Conservation (phyloP, 176 grass and related monocot genomes). For the Phoenix roebelenii region DNA sequence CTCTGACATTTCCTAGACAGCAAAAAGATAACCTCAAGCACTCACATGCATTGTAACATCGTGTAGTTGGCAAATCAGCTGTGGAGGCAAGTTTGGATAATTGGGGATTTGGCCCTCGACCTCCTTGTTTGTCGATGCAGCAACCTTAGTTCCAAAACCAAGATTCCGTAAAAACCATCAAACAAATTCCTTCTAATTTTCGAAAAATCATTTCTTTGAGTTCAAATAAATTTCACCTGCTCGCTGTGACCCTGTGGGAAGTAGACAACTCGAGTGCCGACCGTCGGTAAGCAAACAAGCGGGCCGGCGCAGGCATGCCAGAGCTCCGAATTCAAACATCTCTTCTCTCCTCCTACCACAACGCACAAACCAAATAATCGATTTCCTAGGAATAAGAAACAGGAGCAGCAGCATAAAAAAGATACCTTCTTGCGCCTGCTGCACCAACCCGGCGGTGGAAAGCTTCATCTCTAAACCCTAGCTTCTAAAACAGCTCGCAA, state of each 20-base stretch:
- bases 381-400: slow-evolving; percentile 3
- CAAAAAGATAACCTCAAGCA: slow-evolving; percentile 1
- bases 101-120: slow-evolving; percentile 95
- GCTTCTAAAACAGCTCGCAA: slow-evolving; percentile 9
- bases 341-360: slow-evolving; percentile 58
- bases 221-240: slow-evolving; percentile 39
- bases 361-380: neutral
- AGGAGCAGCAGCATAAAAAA: neutral
- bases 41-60: slow-evolving; percentile 95
- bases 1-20: too few relatives aligned
- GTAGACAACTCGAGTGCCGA: slow-evolving; percentile 90
- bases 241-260: slow-evolving; percentile 96
- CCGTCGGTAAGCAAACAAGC: slow-evolving; percentile 88
- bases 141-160: slow-evolving; percentile 55
- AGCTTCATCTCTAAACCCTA: slow-evolving; percentile 32
- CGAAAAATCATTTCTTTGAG: too few relatives aligned
- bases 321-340: slow-evolving; percentile 95
- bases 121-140: slow-evolving; percentile 94
- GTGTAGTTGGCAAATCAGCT: slow-evolving; percentile 91
- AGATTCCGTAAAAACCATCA: slow-evolving; percentile 10
- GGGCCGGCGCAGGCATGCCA: slow-evolving; percentile 98
- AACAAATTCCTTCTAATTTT: neutral
- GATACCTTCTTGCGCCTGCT: slow-evolving; percentile 6
- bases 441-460: slow-evolving; percentile 11
- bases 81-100: slow-evolving; percentile 93